Evolutionary conservation across 129 eudicot species (phyloP).

Genomic region (Artemisia tridentata): DNA sequence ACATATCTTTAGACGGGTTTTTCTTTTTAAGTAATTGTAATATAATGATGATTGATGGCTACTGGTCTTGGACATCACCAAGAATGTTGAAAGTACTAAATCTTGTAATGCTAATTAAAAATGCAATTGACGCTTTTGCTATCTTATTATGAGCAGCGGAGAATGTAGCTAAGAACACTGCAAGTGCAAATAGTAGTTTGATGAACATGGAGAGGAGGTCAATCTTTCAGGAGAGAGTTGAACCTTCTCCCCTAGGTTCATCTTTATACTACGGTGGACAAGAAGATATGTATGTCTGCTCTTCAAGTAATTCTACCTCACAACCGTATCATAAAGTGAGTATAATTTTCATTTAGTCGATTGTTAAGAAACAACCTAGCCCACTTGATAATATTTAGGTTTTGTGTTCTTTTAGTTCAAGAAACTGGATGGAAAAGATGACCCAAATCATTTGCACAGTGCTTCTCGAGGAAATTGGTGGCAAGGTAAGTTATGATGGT

Average conservation of each 20-base stretch:
- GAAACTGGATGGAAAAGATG: conserved; percentile 50
- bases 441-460: conserved; percentile 37
- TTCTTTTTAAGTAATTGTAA: too few species aligned
- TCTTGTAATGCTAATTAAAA: conserved; percentile 5
- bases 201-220: conserved; percentile 44
- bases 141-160: conserved; percentile 32
- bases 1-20: too few species aligned
- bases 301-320: conserved; percentile 41
- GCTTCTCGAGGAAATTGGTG: conserved; percentile 72
- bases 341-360: conserved; percentile 2
- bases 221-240: conserved; percentile 45
- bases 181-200: conserved; percentile 28
- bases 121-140: neutral
- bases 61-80: too few species aligned
- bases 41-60: too few species aligned
- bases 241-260: conserved; percentile 55
- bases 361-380: conserved; percentile 6
- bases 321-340: conserved; percentile 37
- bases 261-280: conserved; percentile 66
- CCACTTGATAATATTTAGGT: conserved; percentile 3
- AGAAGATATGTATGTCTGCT: conserved; percentile 61
- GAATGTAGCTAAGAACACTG: conserved; percentile 28
- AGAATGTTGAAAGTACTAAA: neutral
- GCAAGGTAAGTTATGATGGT: conserved; percentile 46
- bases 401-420: conserved; percentile 36